Evolutionary conservation across 208 protist species (phyloP), one percentile per base, ranked within the genome.

Genomic region (Leishmania mexicana): DNA sequence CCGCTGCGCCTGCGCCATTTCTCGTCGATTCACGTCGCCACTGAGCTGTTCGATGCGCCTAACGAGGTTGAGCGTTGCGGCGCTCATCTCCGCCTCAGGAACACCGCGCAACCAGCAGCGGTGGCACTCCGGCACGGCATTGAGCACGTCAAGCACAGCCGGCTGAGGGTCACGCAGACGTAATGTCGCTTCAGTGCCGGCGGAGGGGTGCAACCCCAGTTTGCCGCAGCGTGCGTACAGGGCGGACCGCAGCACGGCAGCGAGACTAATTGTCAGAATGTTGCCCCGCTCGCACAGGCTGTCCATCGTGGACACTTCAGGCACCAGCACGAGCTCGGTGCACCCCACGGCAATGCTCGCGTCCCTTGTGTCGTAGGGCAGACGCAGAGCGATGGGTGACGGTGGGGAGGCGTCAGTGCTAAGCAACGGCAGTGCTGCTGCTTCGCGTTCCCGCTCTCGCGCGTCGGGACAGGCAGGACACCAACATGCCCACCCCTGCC

Each of bases 321-420:
- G 94, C 57, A 90, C 70, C 31, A 96, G 77, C 28, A 95, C 17
- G 45, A 97, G 67, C 62, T 95, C 90, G 40, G 85, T 85, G 19
- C 78, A 71, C 42, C 94, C 92, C 15, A 96, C 81, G 0, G 87
- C 88, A 21, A 96, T 75, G 80, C 93, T 94, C 49, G 87, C 86
- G 8, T 83, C 90, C 24, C 19, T 62, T 0, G 90, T 85, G 72
- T 89, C 85, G 83, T 92, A 95, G 57, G 94, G 94, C 58, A 97
- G 71, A 7, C 92, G 91, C 28, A 95, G 49, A 28, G 88, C 84
- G 28, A 96, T 82, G 10, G 92, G 92, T 31, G 84, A 83, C 31
- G 92, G 94, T 35, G 92, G 58, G 10, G 83, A 74, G 5, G 76
- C 78, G 40, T 79, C 76, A 40, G 78, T 82, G 62, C 89, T 88